phyloP scores from a whole-genome alignment of 257 asterid species.

The Petunia axillaris region DNA sequence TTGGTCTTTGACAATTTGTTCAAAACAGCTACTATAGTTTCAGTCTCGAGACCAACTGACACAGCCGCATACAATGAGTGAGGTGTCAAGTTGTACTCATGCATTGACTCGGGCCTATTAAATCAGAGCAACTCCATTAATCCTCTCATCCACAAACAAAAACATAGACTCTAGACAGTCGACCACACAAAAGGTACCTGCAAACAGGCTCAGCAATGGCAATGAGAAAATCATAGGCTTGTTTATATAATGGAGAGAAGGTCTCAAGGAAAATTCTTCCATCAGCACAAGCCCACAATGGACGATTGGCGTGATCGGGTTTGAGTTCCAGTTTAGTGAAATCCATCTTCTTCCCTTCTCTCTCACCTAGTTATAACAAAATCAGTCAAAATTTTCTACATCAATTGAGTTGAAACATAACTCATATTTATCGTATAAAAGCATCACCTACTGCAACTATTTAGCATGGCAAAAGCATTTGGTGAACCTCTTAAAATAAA shows the following conservation, averaged over 20 bases:
- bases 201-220: conserved; percentile 99
- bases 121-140: conserved; percentile 29
- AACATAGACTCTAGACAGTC: neutral
- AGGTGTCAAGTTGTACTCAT: conserved; percentile 95
- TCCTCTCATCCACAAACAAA: conserved; percentile 6
- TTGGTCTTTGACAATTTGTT: conserved; percentile 89
- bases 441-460: neutral
- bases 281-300: conserved; percentile 96
- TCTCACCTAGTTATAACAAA: conserved; percentile 42
- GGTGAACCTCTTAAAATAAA: neutral
- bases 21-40: conserved; percentile 81
- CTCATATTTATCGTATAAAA: neutral
- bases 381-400: neutral
- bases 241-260: conserved; percentile 81
- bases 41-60: conserved; percentile 98
- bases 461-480: neutral
- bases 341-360: conserved; percentile 75
- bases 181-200: conserved; percentile 49
- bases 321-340: conserved; percentile 88
- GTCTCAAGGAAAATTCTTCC: conserved; percentile 97
- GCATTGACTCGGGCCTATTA: conserved; percentile 97
- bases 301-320: conserved; percentile 85
- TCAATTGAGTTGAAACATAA: neutral
- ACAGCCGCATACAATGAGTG: conserved; percentile 95
- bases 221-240: conserved; percentile 96